Evolutionary conservation across 2,329 filamentous ascomycete genomes (phyloP), one percentile per base, ranked within the genome.

Genomic region (Cladosporium oxysporum): DNA sequence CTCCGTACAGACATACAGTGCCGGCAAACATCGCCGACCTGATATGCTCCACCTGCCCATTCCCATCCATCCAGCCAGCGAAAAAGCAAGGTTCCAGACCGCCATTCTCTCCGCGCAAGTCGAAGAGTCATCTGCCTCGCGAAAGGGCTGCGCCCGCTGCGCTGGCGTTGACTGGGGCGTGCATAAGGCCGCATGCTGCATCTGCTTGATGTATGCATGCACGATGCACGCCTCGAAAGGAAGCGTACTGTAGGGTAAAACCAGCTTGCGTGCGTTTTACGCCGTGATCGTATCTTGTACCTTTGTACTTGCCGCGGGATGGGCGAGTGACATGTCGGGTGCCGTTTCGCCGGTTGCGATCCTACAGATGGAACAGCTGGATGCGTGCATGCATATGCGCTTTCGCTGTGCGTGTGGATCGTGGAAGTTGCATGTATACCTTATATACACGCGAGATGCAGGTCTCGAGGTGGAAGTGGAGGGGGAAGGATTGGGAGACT

Each of bases 81-180:
- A 5, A 29, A 53, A 53, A n/a, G 12, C 21, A 58, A 21, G 33
- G 55, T 41, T 58, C 33, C 55, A 58, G 55, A 58, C 55, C 55
- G 55, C 55, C 55, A 23, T 33, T 58, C 49, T 58, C 49, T 41
- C 52, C 52, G 6, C 28, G 28, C 5, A 55, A 55, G 28, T 58
- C 33, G 6, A 58, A 35, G 55, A 58, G 55, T 58, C 55, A 58
- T 58, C 55, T 26, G 52, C 33, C 55, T 58, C 33, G n/a, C 55
- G 55, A 58, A 58, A 58, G 55, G 55, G 55, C 33, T 58, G 55
- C 55, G 55, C 31, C 55, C 18, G 31, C 55, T 58, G 55, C 33
- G 33, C 55, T 58, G 55, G 52, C 52, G 49, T 55, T 31, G 52
- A 55, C 52, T 14, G 26, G 55, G 55, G 55, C 55, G 16, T 58